Base-by-base conservation (phyloP, 495 filamentous ascomycete species). In the Hyaloscypha bicolor region DNA sequence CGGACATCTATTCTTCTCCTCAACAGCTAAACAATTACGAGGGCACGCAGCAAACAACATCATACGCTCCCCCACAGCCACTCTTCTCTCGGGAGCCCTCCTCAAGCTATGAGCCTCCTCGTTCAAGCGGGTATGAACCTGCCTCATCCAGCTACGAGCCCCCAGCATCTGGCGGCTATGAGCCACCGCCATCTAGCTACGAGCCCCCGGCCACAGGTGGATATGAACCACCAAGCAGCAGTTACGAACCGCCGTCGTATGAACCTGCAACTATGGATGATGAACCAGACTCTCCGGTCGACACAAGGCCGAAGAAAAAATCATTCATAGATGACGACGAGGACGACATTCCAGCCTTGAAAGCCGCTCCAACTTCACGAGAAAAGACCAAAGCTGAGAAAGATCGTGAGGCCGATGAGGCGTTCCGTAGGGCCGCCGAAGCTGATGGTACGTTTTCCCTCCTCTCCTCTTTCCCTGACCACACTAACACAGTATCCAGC, bases 391-490 rank as follows among this genome's bases (percentile, higher is more conserved):
- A 86, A 63, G 79, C 77, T 37, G 83, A 87, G 45, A 86, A 84
- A 69, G 85, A 87, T 69, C 78, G 82, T 33, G 86, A 87, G 70
- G 85, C 84, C 42, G 92, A 91, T 32, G 93, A 96, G 63, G 88
- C 91, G 71, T 92, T 97, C 79, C 84, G 86, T 57, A 90, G 86
- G 76, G 91, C 91, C 37, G 93, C 92, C 6, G 92, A 96, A 81
- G 91, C 91, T 76, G 93, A 97, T 83, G 91, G 86, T 87, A 69
- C 79, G 85, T 53, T 33, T 62, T 65, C 21, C 42, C 12, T 51
- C 12, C 4, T 56, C 48, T 33, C 9, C n/a, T n/a, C n/a, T n/a
- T 29, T n/a, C 51, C 32, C 16, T 30, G 8, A 21, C 33, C 30
- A 22, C 31, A 48, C 62, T 75, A 75, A 76, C 69, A 59, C n/a